phyloP scores from a whole-genome alignment of 805 yeast genomes.

The Yarrowia alimentaria region DNA sequence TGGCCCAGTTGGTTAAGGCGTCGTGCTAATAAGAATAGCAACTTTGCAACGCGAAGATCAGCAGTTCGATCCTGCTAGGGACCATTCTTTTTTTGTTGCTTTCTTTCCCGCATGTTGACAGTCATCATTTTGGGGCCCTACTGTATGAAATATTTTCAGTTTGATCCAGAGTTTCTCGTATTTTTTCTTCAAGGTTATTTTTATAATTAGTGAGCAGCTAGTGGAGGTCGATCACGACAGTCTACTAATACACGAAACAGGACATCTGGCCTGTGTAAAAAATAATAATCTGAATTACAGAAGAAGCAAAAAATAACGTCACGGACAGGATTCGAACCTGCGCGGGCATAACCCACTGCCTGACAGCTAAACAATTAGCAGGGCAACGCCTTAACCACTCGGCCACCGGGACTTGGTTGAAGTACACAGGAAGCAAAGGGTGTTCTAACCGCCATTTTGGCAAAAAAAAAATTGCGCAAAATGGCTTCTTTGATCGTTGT shows the following conservation, averaged over 20 bases:
- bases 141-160: too few species aligned
- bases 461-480: not conserved
- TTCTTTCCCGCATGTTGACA: too few species aligned
- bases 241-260: too few species aligned
- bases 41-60: slow-evolving; percentile 46
- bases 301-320: slow-evolving; percentile 57
- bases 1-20: slow-evolving; percentile 27
- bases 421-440: not conserved
- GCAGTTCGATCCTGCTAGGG: slow-evolving; percentile 47
- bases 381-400: slow-evolving; percentile 95
- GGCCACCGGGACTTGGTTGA: slow-evolving; percentile 64
- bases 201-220: too few species aligned
- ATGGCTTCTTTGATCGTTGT: too few species aligned
- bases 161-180: too few species aligned
- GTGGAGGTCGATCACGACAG: too few species aligned
- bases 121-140: too few species aligned
- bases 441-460: not conserved
- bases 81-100: too few species aligned
- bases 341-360: slow-evolving; percentile 92
- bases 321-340: slow-evolving; percentile 99
- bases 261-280: too few species aligned
- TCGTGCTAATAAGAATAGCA: slow-evolving; percentile 22
- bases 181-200: too few species aligned
- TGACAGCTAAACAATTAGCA: slow-evolving; percentile 49
- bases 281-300: too few species aligned